phyloP scores from a whole-genome alignment of 768 basidiomycete species.

The Macrolepiota dolichaula region DNA sequence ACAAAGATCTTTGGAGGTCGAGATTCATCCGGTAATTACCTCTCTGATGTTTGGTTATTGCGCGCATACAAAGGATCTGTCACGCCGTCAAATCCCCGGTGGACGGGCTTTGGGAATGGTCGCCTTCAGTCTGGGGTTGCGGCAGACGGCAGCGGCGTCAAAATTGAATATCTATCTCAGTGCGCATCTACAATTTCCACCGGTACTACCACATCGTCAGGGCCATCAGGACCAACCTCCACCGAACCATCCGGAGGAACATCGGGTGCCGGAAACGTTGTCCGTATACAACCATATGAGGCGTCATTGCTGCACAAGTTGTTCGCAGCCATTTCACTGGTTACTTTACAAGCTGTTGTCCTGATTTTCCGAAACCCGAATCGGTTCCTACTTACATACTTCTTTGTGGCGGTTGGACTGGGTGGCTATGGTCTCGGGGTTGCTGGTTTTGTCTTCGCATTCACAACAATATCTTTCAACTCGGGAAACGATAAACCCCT shows the following conservation, averaged over 20 bases:
- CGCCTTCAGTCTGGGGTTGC: slow-evolving; percentile 55
- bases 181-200: slow-evolving; percentile 47
- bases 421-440: slow-evolving; percentile 55
- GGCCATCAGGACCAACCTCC: slow-evolving; percentile 21
- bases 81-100: slow-evolving; percentile 49
- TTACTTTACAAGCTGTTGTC: slow-evolving; percentile 31
- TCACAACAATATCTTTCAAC: slow-evolving; percentile 48
- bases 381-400: slow-evolving; percentile 17
- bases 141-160: slow-evolving; percentile 69
- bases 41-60: slow-evolving; percentile 77
- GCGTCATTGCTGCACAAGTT: slow-evolving; percentile 44
- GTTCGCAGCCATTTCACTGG: slow-evolving; percentile 41
- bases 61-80: slow-evolving; percentile 66
- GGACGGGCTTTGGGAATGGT: slow-evolving; percentile 68
- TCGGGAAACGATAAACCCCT: slow-evolving; percentile 28
- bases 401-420: slow-evolving; percentile 35
- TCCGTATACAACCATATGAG: slow-evolving; percentile 18
- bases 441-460: slow-evolving; percentile 57
- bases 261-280: slow-evolving; percentile 1
- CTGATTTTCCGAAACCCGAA: slow-evolving; percentile 30
- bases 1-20: slow-evolving; percentile 68
- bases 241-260: slow-evolving; percentile 2
- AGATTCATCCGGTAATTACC: slow-evolving; percentile 60
- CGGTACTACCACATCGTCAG: slow-evolving; percentile 16
- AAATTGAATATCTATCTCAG: slow-evolving; percentile 49